Conservation (phyloP, 345 rosid genomes). For the Triadica sebifera region DNA sequence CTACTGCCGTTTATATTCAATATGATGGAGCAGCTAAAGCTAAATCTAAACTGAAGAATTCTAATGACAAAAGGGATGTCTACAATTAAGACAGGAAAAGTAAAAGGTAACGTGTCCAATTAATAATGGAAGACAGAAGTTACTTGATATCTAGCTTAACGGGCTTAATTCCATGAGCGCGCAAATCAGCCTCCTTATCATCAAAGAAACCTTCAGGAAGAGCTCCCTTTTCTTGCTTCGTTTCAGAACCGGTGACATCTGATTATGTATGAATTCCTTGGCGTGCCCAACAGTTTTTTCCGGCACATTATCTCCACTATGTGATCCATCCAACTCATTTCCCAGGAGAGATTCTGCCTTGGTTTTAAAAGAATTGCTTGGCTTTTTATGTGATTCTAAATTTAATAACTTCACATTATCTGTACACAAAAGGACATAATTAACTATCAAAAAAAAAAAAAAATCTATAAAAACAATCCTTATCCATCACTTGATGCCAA, state of each 20-base stretch:
- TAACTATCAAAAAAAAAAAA: neutral
- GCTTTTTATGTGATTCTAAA: slow-evolving; percentile 10
- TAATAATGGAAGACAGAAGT: slow-evolving; percentile 25
- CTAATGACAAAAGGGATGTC: neutral
- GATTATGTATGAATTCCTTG: slow-evolving; percentile 28
- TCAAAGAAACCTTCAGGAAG: slow-evolving; percentile 95
- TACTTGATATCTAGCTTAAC: slow-evolving; percentile 90
- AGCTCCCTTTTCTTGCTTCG: slow-evolving; percentile 59
- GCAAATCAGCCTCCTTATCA: slow-evolving; percentile 91
- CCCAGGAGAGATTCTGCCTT: slow-evolving; percentile 17
- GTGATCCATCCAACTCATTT: slow-evolving; percentile 24
- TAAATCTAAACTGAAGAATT: neutral
- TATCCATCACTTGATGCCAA: neutral
- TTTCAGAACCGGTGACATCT: slow-evolving; percentile 34
- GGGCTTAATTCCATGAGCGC: slow-evolving; percentile 87
- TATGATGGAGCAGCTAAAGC: neutral
- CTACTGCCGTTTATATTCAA: neutral
- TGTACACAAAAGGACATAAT: neutral
- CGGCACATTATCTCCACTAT: slow-evolving; percentile 11
- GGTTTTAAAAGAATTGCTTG: slow-evolving; percentile 15
- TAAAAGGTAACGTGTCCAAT: neutral
- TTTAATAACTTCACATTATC: slow-evolving; percentile 8
- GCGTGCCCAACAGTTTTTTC: slow-evolving; percentile 31
- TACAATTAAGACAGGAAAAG: neutral
- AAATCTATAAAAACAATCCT: neutral